These are phyloP conservation scores for Ustilago xerochloae DNA, from an alignment of 1,284 basidiomycete species.

Conservation along the genomic window DNA sequence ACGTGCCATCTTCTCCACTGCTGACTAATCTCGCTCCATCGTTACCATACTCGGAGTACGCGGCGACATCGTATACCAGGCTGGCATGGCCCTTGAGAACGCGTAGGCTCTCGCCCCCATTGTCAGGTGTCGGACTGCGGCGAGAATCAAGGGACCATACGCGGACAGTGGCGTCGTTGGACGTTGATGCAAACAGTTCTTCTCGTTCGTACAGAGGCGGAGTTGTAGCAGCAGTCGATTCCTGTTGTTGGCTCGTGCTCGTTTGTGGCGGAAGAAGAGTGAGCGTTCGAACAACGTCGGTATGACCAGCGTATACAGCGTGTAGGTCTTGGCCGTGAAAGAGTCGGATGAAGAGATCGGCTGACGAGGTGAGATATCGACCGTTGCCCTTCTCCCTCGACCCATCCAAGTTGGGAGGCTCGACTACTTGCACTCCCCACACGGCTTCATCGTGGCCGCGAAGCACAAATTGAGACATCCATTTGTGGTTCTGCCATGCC, in stretches of 20 bases:
- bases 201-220: constrained; percentile 4
- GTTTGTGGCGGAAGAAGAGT: constrained; percentile 13
- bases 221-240: background rate
- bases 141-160: constrained; percentile 40
- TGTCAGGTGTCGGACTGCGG: constrained; percentile 32
- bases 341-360: constrained; percentile 52
- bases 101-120: constrained; percentile 40
- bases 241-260: background rate
- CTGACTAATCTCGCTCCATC: constrained; percentile 14
- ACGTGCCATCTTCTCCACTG: constrained; percentile 46
- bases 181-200: constrained; percentile 31
- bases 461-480: constrained; percentile 24
- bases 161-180: constrained; percentile 46
- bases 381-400: no score
- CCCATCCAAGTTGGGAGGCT: no score
- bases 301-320: constrained; percentile 47
- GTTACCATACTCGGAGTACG: constrained; percentile 2
- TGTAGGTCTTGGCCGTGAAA: constrained; percentile 46
- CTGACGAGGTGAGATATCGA: constrained; percentile 48
- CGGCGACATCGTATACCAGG: constrained; percentile 40
- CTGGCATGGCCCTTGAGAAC: constrained; percentile 34
- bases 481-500: constrained; percentile 18
- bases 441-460: constrained; percentile 52
- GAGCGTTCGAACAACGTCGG: constrained; percentile 47
- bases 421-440: constrained; percentile 48